Evolutionary conservation across 305 asterid genomes (phyloP).

Genomic region (Solanum hybrid): DNA sequence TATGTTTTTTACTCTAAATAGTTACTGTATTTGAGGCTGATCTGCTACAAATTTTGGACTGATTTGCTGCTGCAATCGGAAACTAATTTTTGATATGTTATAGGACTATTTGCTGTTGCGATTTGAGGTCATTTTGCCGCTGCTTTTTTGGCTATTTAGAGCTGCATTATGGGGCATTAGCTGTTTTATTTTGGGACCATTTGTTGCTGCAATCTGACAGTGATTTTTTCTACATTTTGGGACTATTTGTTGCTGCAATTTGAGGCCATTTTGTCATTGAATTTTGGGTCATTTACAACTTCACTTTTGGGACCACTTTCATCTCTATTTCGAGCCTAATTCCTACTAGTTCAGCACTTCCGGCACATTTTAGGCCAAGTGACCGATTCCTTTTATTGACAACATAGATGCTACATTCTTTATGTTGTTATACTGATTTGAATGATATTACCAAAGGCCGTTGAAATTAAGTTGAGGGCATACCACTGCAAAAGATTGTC

Average conservation of each 20-base stretch:
- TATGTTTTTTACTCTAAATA: background rate
- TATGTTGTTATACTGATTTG: too few species aligned
- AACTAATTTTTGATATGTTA: too few species aligned
- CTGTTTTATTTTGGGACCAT: background rate
- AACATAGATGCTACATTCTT: too few species aligned
- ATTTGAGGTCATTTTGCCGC: background rate
- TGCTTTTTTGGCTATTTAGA: background rate
- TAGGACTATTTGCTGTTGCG: background rate
- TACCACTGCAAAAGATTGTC: too few species aligned
- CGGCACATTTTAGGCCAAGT: background rate
- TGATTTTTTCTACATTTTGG: background rate
- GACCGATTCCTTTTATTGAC: background rate
- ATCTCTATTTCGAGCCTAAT: too few species aligned
- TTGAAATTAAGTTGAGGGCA: too few species aligned
- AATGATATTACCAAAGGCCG: too few species aligned
- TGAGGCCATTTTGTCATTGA: background rate
- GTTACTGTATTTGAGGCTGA: background rate
- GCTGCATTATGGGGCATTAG: too few species aligned
- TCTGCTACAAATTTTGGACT: background rate
- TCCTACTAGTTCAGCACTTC: background rate
- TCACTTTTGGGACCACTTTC: too few species aligned
- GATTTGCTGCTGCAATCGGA: too few species aligned
- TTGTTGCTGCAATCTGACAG: background rate
- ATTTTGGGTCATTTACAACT: too few species aligned
- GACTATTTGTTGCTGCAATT: background rate